A percentile compares a stretch with the other conserved stretches of the same genome.
Evolutionary conservation across 768 basidiomycete genomes (phyloP).

Genomic region (Suillus subaureus): DNA sequence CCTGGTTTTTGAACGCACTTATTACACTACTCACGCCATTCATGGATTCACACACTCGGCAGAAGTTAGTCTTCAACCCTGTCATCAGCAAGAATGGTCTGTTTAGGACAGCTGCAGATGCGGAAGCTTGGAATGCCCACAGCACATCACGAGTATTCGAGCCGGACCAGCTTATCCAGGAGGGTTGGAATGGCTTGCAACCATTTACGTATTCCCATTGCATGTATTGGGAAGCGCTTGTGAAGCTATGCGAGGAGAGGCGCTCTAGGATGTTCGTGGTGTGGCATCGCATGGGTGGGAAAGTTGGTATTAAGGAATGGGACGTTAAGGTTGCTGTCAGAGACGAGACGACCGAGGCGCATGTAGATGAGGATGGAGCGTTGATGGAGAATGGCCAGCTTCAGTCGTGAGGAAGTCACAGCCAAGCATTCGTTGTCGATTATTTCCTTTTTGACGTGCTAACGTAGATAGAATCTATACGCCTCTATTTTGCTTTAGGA

Average conservation of each 20-base stretch:
- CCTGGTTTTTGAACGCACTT: too few species aligned
- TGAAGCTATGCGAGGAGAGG: conserved; percentile 55
- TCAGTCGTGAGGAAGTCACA: neutral
- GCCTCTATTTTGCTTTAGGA: too few species aligned
- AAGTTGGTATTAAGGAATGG: too few species aligned
- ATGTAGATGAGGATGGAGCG: too few species aligned
- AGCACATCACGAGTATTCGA: conserved; percentile 49
- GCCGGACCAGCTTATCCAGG: conserved; percentile 67
- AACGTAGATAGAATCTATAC: neutral
- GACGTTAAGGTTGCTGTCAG: too few species aligned
- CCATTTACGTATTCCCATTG: too few species aligned
- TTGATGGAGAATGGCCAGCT: neutral
- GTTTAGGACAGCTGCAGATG: conserved; percentile 27
- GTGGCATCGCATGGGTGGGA: too few species aligned
- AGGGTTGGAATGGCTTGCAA: conserved; percentile 78
- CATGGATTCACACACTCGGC: too few species aligned
- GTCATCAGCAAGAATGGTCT: conserved; percentile 26
- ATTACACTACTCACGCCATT: too few species aligned
- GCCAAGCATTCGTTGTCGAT: neutral
- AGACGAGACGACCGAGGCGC: conserved; percentile 12
- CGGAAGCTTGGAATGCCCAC: conserved; percentile 7
- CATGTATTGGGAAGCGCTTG: too few species aligned
- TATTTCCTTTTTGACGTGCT: neutral
- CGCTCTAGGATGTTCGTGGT: conserved; percentile 43
- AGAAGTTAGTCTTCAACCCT: conserved; percentile 78